Evolutionary conservation across 495 filamentous ascomycete genomes (phyloP).

Genomic region (Penicillium angulare): DNA sequence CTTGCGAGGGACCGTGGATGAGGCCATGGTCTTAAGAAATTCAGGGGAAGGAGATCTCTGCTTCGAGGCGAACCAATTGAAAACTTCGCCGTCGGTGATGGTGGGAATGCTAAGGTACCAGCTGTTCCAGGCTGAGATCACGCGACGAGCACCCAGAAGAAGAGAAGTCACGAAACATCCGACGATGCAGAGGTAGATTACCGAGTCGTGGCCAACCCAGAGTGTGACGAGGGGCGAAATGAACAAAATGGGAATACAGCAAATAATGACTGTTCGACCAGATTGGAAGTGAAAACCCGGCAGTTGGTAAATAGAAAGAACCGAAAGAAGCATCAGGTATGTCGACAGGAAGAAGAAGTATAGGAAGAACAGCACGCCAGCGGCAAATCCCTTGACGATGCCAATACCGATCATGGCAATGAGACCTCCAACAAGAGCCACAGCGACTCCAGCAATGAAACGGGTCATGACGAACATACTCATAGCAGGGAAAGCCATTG

Average conservation of each 20-base stretch:
- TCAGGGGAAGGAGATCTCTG: background rate
- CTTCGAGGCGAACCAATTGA: background rate
- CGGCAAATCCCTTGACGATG: background rate
- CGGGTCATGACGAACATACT: slow-evolving; percentile 4
- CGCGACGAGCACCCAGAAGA: background rate
- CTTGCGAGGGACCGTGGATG: background rate
- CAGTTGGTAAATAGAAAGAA: background rate
- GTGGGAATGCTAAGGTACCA: slow-evolving; percentile 3
- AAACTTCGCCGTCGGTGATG: background rate
- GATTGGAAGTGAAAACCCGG: slow-evolving; percentile 3
- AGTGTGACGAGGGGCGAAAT: background rate
- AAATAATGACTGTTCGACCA: background rate
- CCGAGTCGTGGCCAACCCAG: slow-evolving; percentile 3
- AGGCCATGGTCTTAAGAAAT: background rate
- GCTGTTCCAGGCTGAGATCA: slow-evolving; percentile 2
- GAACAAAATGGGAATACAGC: slow-evolving; percentile 1
- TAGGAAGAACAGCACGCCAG: slow-evolving; percentile 2
- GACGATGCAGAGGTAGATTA: slow-evolving; percentile 3
- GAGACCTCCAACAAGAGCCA: background rate
- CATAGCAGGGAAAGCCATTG: slow-evolving; percentile 4
- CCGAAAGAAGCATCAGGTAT: slow-evolving; percentile 4
- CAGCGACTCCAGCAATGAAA: background rate
- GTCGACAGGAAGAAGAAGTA: slow-evolving; percentile 4
- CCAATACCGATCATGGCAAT: slow-evolving; percentile 1
- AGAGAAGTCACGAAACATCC: background rate